Evolutionary conservation across 352 stramenopile species (phyloP).

Genomic region (Phytophthora fragariae): DNA sequence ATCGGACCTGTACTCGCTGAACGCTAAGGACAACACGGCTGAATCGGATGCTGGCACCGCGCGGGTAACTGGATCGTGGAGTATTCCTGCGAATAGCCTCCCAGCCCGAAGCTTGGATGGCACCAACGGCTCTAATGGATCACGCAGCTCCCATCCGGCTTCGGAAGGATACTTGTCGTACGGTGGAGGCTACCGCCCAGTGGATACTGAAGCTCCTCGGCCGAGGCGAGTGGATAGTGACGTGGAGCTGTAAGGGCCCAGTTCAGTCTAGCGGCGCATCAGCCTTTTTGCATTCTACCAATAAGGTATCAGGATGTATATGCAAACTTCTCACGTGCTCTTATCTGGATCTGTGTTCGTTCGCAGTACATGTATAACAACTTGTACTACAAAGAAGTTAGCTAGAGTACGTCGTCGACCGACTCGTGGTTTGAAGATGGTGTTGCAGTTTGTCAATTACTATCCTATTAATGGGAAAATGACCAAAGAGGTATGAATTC

Average conservation of each 20-base stretch:
- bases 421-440: too few relatives aligned
- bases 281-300: not conserved
- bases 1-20: conserved; percentile 39
- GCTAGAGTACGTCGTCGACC: too few relatives aligned
- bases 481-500: too few relatives aligned
- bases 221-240: conserved; percentile 66
- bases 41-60: conserved; percentile 26
- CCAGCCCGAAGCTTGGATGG: conserved; percentile 47
- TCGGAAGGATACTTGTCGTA: conserved; percentile 30
- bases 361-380: too few relatives aligned
- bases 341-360: too few relatives aligned
- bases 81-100: conserved; percentile 28
- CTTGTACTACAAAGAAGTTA: too few relatives aligned
- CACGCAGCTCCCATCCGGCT: conserved; percentile 41
- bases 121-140: conserved; percentile 48
- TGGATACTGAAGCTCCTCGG: conserved; percentile 32
- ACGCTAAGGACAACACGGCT: conserved; percentile 30
- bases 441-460: too few relatives aligned
- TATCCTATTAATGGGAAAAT: too few relatives aligned
- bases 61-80: conserved; percentile 33
- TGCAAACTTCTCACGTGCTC: not conserved
- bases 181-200: conserved; percentile 36
- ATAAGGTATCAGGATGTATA: not conserved
- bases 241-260: conserved; percentile 53
- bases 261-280: not conserved